Conservation (phyloP, 108 stramenopile genomes). For the Fragilaria radians region DNA sequence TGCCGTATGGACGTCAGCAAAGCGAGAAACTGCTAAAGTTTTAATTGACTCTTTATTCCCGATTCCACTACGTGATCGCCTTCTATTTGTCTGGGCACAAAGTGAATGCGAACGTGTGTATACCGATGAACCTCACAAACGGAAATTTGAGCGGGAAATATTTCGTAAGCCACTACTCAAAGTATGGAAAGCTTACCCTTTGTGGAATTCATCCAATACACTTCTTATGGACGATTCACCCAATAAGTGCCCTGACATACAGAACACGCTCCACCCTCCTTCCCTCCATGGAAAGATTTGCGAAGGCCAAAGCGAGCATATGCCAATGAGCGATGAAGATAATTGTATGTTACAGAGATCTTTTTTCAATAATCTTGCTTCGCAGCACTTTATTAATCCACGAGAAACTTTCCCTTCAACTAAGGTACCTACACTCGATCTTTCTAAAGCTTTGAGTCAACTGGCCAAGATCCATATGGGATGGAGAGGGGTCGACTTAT, state of each 20-base stretch:
- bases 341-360: too few relatives aligned
- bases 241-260: conserved; percentile 49
- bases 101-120: conserved; percentile 16
- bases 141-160: conserved; percentile 4
- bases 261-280: conserved; percentile 69
- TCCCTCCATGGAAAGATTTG: conserved; percentile 63
- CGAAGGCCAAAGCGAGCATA: too few relatives aligned
- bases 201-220: conserved; percentile 73
- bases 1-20: conserved; percentile 80
- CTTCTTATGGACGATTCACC: conserved; percentile 77
- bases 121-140: background rate
- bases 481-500: too few relatives aligned
- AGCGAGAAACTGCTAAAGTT: conserved; percentile 48
- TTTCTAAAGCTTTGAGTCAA: too few relatives aligned
- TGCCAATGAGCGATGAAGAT: too few relatives aligned
- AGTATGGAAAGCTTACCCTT: conserved; percentile 61
- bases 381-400: too few relatives aligned
- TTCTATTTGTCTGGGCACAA: conserved; percentile 76
- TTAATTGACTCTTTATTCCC: conserved; percentile 50
- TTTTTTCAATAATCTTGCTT: too few relatives aligned
- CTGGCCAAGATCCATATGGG: too few relatives aligned
- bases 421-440: too few relatives aligned
- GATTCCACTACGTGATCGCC: conserved; percentile 22
- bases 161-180: conserved; percentile 61
- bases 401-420: too few relatives aligned